phyloP scores from a whole-genome alignment of 1,139 yeast genomes.

The Pichiaceae sp. region DNA sequence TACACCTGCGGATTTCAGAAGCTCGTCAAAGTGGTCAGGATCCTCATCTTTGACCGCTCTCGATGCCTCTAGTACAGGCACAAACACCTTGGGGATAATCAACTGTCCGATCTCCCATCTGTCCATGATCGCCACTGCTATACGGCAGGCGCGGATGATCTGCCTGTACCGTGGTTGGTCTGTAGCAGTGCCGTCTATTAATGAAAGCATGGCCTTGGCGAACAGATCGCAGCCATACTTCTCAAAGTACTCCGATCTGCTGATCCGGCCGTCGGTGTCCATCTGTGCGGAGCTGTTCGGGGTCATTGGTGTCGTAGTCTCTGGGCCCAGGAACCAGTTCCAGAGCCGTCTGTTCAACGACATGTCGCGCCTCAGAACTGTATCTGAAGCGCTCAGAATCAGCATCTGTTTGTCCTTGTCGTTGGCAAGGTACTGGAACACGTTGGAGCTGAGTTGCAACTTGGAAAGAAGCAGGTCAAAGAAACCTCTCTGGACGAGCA shows the following conservation, averaged over 20 bases:
- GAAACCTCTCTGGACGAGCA: slow-evolving; percentile 81
- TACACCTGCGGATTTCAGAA: slow-evolving; percentile 50
- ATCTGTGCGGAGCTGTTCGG: slow-evolving; percentile 5
- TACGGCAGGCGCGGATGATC: slow-evolving; percentile 46
- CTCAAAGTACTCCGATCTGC: slow-evolving; percentile 49
- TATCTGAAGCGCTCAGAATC: slow-evolving; percentile 53
- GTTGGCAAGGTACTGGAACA: slow-evolving; percentile 40
- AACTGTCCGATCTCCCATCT: slow-evolving; percentile 86
- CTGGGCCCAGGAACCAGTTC: slow-evolving; percentile 88
- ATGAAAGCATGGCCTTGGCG: slow-evolving; percentile 41
- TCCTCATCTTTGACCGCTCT: slow-evolving; percentile 15
- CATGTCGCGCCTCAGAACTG: slow-evolving; percentile 81
- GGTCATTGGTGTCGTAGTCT: slow-evolving; percentile 13
- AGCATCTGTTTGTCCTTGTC: slow-evolving; percentile 49
- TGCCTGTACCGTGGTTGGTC: slow-evolving; percentile 19
- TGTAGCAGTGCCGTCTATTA: slow-evolving; percentile 30
- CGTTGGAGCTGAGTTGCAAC: slow-evolving; percentile 55
- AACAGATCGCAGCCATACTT: slow-evolving; percentile 45
- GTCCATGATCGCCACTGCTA: slow-evolving; percentile 71
- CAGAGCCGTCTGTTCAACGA: slow-evolving; percentile 86
- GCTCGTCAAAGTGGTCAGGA: slow-evolving; percentile 25
- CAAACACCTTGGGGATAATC: slow-evolving; percentile 61
- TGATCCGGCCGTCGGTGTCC: slow-evolving; percentile 2
- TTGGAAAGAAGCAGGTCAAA: slow-evolving; percentile 70
- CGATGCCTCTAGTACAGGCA: slow-evolving; percentile 47